Percentiles rank a stretch among this genome's conserved stretches.
phyloP scores from a whole-genome alignment of 2,329 filamentous ascomycete species.

The Colletotrichum sp. region DNA sequence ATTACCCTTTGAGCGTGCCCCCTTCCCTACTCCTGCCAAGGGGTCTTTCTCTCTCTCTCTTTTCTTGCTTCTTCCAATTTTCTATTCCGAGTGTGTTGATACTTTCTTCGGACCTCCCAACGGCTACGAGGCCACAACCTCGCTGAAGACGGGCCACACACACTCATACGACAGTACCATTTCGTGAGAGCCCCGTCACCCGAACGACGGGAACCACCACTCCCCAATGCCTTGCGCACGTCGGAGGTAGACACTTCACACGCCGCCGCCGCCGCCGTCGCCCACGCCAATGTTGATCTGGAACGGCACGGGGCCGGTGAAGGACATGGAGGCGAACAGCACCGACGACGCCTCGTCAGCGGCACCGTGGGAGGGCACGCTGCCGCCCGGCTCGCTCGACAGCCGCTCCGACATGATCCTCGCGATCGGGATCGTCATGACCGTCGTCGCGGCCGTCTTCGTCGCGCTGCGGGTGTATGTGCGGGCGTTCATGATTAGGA shows the following conservation, averaged over 20 bases:
- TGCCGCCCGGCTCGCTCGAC: background rate
- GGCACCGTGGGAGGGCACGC: background rate
- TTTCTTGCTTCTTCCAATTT: background rate
- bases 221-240: background rate
- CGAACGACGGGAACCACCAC: background rate
- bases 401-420: background rate
- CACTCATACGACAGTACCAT: too few relatives aligned
- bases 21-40: background rate
- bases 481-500: constrained; percentile 26
- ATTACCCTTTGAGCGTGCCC: background rate
- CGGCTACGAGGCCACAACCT: background rate
- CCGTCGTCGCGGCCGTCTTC: background rate
- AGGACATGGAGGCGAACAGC: background rate
- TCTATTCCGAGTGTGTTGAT: background rate
- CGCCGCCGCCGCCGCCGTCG: background rate
- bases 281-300: background rate
- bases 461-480: constrained; percentile 23
- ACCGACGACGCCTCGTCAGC: background rate
- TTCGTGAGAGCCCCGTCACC: background rate
- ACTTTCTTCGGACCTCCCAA: background rate
- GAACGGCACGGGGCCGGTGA: background rate
- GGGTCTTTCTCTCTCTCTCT: too few relatives aligned
- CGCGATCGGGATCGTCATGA: background rate
- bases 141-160: background rate
- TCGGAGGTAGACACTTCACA: background rate